These are phyloP conservation scores for Aspergillus kassunensis DNA, from an alignment of 495 filamentous ascomycete species.

Conservation along the genomic window DNA sequence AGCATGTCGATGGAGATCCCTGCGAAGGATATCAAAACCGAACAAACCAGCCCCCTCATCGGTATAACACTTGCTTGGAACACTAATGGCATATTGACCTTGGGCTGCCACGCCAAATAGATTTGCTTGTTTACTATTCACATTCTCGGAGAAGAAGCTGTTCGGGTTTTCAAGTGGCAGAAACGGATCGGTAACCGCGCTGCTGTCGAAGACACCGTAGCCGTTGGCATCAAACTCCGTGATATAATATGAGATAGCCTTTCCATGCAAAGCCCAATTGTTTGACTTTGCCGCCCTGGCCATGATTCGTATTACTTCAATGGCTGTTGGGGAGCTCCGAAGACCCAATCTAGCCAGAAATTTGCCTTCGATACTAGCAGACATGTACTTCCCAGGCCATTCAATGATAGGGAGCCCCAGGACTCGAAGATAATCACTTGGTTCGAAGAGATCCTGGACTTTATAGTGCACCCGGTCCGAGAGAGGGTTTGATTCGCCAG, in stretches of 20 bases:
- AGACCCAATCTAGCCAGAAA: constrained; percentile 72
- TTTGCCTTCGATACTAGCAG: constrained; percentile 60
- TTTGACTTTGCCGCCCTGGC: constrained; percentile 49
- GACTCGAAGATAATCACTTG: constrained; percentile 62
- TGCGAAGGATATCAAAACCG: constrained; percentile 70
- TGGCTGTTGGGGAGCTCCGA: constrained; percentile 59
- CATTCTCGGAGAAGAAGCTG: neutral
- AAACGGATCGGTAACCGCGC: constrained; percentile 56
- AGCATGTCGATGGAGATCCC: constrained; percentile 70
- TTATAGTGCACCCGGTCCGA: constrained; percentile 60
- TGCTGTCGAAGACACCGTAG: constrained; percentile 61
- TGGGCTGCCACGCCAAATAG: neutral
- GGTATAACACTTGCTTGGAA: constrained; percentile 73
- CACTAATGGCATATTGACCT: constrained; percentile 42
- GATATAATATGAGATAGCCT: constrained; percentile 79
- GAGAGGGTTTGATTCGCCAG: neutral
- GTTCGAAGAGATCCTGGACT: constrained; percentile 82
- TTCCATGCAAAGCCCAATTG: constrained; percentile 53
- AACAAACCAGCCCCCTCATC: constrained; percentile 73
- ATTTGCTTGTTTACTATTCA: neutral
- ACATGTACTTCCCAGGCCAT: constrained; percentile 69
- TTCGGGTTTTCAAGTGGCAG: constrained; percentile 67
- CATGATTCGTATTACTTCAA: constrained; percentile 74
- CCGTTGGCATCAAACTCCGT: constrained; percentile 70
- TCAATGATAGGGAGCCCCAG: constrained; percentile 76